These are phyloP conservation scores for Cryptosporidium viatorum DNA, from an alignment of 169 alveolate species.

Conservation along the genomic window DNA sequence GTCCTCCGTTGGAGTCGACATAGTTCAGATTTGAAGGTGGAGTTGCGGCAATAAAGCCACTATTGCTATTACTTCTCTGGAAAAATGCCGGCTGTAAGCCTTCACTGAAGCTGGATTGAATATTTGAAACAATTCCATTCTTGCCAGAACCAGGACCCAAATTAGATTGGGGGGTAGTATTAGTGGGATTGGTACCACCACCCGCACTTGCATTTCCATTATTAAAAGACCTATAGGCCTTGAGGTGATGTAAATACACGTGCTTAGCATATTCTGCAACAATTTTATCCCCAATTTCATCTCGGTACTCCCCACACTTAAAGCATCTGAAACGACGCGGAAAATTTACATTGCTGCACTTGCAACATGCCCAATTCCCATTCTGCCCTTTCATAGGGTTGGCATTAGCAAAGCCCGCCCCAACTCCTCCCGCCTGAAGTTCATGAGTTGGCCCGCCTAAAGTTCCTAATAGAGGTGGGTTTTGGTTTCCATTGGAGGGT, in stretches of 20 bases:
- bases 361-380: slow-evolving; percentile 84
- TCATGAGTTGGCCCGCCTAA: not conserved
- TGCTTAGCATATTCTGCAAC: slow-evolving; percentile 82
- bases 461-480: not conserved
- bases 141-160: not conserved
- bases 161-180: not conserved
- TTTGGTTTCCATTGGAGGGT: not conserved
- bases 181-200: not conserved
- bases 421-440: not conserved
- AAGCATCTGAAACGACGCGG: slow-evolving; percentile 84
- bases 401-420: slow-evolving; percentile 36
- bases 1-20: not conserved
- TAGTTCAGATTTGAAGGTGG: not conserved
- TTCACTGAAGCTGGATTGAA: not conserved
- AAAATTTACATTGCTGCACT: slow-evolving; percentile 82
- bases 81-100: not conserved
- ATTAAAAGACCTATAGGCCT: slow-evolving; percentile 73
- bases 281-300: slow-evolving; percentile 80
- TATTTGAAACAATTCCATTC: not conserved
- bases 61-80: slow-evolving; percentile 14
- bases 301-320: slow-evolving; percentile 81
- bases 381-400: slow-evolving; percentile 78
- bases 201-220: not conserved
- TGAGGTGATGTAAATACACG: slow-evolving; percentile 80
- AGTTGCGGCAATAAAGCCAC: not conserved